Evolutionary conservation across 2,329 filamentous ascomycete genomes (phyloP).

Genomic region (Lithohypha guttulata): DNA sequence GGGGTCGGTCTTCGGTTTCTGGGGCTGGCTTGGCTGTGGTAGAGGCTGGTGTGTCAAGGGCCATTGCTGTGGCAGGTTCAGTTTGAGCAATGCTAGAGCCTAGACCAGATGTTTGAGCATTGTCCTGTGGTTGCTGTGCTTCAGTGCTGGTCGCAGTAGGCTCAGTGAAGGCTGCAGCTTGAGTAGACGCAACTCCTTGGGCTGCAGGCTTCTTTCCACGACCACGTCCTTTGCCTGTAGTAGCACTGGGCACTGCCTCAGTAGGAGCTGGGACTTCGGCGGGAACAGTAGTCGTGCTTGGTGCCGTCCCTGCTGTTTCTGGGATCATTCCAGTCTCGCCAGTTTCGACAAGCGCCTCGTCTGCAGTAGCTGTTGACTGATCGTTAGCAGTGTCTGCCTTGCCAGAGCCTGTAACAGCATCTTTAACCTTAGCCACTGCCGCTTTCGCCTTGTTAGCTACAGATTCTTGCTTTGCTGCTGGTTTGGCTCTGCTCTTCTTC

Average conservation of each 20-base stretch:
- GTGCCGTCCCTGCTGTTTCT: constrained; percentile 8
- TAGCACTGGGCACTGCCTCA: background rate
- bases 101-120: too few relatives aligned
- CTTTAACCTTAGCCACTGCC: constrained; percentile 25
- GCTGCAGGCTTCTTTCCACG: too few relatives aligned
- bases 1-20: background rate
- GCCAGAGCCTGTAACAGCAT: constrained; percentile 13
- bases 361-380: background rate
- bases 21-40: background rate
- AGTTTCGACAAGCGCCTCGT: background rate
- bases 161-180: too few relatives aligned
- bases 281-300: constrained; percentile 1
- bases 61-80: too few relatives aligned
- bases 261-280: background rate
- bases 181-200: too few relatives aligned
- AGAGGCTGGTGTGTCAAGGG: background rate
- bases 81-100: too few relatives aligned
- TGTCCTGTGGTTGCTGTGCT: too few relatives aligned
- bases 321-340: constrained; percentile 7
- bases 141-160: too few relatives aligned
- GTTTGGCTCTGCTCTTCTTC: constrained; percentile 29
- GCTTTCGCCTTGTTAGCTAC: constrained; percentile 24
- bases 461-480: constrained; percentile 5
- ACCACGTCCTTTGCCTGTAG: too few relatives aligned
- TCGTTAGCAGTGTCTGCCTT: constrained; percentile 1